Conservation (phyloP, 352 stramenopile species). For the Stephanocyclus meneghinianus region DNA sequence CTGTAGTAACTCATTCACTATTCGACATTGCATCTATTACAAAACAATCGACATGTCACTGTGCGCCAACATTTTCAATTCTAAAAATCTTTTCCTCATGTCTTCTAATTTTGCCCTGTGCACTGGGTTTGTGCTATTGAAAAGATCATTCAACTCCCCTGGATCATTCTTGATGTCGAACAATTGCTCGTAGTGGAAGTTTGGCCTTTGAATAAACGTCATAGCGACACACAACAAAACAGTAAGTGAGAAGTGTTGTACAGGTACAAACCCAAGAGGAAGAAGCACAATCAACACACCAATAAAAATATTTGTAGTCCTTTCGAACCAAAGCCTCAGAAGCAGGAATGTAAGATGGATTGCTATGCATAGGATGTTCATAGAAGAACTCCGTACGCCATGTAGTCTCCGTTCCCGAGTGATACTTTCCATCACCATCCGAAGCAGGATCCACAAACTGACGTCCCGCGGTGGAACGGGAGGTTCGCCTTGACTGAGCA, state of each 20-base stretch:
- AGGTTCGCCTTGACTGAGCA: constrained; percentile 30
- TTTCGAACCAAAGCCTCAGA: constrained; percentile 52
- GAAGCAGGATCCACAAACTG: constrained; percentile 34
- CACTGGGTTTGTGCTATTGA: constrained; percentile 50
- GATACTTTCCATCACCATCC: constrained; percentile 51
- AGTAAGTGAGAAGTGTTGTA: neutral
- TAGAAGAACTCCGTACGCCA: constrained; percentile 68
- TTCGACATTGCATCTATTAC: constrained; percentile 2
- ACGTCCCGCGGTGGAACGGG: constrained; percentile 19
- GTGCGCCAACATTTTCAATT: constrained; percentile 51
- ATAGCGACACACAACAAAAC: neutral
- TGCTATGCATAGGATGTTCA: constrained; percentile 52
- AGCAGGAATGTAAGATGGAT: constrained; percentile 32
- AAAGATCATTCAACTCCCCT: constrained; percentile 64
- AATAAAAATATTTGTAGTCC: constrained; percentile 71
- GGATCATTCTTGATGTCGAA: constrained; percentile 73
- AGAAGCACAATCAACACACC: neutral
- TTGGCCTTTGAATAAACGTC: constrained; percentile 1
- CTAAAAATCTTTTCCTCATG: constrained; percentile 52
- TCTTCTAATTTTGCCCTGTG: constrained; percentile 43
- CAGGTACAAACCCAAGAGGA: neutral
- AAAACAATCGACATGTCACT: constrained; percentile 47
- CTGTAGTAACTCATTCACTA: too few species aligned
- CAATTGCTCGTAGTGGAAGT: constrained; percentile 65
- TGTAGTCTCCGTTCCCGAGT: constrained; percentile 42